Conservation (phyloP, 2,329 filamentous ascomycete species). For the Penicillium sp. region DNA sequence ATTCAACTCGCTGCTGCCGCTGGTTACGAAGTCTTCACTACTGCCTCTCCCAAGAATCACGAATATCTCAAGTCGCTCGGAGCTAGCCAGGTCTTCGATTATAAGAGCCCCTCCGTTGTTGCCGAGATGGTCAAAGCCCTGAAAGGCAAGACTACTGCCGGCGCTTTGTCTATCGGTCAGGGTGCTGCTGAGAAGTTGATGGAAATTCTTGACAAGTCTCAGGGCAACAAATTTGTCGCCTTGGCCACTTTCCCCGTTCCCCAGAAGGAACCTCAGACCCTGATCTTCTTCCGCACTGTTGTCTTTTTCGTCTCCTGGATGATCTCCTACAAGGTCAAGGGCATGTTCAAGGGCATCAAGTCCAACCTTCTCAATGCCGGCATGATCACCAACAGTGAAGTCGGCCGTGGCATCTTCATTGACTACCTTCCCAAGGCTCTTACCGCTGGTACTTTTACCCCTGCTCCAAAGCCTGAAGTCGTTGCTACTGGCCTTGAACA, state of each 20-base stretch:
- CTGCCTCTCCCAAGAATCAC: conserved; percentile 50
- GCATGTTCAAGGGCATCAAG: conserved; percentile 9
- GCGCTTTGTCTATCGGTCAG: conserved; percentile 6
- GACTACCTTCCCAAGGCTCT: conserved; percentile 40
- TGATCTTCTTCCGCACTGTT: conserved; percentile 4
- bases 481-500: conserved; percentile 40
- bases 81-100: conserved; percentile 30
- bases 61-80: conserved; percentile 31
- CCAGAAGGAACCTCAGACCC: conserved; percentile 2
- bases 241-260: conserved; percentile 7
- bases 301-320: conserved; percentile 9
- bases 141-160: conserved; percentile 10
- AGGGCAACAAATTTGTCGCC: conserved; percentile 11
- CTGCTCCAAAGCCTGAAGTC: conserved; percentile 39
- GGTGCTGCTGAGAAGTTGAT: conserved; percentile 9
- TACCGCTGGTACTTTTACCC: conserved; percentile 31
- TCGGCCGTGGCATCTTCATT: conserved; percentile 19
- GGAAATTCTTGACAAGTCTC: neutral
- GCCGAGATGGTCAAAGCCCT: conserved; percentile 11
- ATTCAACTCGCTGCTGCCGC: conserved; percentile 47
- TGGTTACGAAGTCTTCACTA: conserved; percentile 52
- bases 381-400: conserved; percentile 7
- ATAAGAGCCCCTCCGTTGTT: conserved; percentile 12
- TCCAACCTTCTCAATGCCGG: conserved; percentile 6
- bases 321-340: conserved; percentile 7